Base-by-base conservation (phyloP, 2,329 filamentous ascomycete species). In the Phaeosphaeria sp. region DNA sequence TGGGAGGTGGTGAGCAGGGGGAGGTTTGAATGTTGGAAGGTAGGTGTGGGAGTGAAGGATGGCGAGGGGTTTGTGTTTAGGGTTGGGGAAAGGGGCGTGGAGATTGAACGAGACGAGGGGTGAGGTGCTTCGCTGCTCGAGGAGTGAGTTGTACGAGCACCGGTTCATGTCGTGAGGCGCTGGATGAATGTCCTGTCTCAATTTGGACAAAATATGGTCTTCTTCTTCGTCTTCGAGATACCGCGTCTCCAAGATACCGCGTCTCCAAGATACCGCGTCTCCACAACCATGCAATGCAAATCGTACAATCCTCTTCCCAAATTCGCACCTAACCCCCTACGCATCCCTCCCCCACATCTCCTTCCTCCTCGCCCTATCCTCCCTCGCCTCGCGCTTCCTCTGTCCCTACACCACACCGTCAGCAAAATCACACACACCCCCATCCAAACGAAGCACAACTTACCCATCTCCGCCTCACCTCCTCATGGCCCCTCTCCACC, bases 341-440 rank as follows among this genome's bases (percentile, higher is more conserved):
- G 80, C 82, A 75, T 87, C 86, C 67, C 80, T 80, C 48, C 83
- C 85, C 87, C 87, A 90, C 30, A 81, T 71, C 68, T 83, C 83
- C 79, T 83, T 86, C 76, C 87, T 84, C 73, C 84, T 80, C 67
- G 78, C 74, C 67, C 87, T 78, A 67, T 89, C 87, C 72, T 88
- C 85, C 62, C 87, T 82, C 43, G 87, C 87, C 76, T 83, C 82
- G 60, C 80, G 81, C 75, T 85, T 84, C 77, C 82, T 83, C 50
- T 73, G 72, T 30, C 88, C 88, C 88, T n/a, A n/a, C n/a, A n/a
- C n/a, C n/a, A n/a, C n/a, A n/a, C n/a, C n/a, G n/a, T n/a, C n/a
- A n/a, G n/a, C n/a, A n/a, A n/a, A n/a, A n/a, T n/a, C n/a, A n/a
- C n/a, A n/a, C n/a, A n/a, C n/a, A n/a, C n/a, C n/a, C n/a, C n/a